These are phyloP conservation scores for Penicillium verhagenii DNA, from an alignment of 495 filamentous ascomycete genomes.

Conservation along the genomic window DNA sequence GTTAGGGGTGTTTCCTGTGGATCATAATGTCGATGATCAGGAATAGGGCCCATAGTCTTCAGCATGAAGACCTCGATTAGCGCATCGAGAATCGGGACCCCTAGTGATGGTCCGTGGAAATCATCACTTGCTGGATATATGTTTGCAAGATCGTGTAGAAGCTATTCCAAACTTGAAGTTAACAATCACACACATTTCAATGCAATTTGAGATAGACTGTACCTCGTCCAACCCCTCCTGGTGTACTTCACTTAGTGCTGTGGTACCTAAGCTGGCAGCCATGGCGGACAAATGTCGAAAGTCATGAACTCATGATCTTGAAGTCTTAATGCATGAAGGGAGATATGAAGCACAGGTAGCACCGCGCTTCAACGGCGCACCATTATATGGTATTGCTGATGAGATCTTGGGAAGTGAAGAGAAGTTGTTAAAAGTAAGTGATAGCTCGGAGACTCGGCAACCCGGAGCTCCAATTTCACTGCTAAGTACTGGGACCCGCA, in stretches of 20 bases:
- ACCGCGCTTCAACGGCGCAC: not conserved
- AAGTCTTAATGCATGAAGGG: not conserved
- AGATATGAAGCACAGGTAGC: not conserved
- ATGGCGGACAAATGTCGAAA: conserved; percentile 16
- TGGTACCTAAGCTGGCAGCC: conserved; percentile 53
- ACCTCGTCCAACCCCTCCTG: conserved; percentile 67
- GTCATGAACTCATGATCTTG: conserved; percentile 16
- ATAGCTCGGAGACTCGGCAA: not conserved
- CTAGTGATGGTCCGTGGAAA: conserved; percentile 24
- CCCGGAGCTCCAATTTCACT: not conserved
- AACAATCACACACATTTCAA: not conserved
- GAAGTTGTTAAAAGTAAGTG: not conserved
- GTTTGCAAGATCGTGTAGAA: conserved; percentile 47
- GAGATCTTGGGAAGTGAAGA: not conserved
- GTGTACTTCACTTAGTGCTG: conserved; percentile 63
- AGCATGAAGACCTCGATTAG: conserved; percentile 47
- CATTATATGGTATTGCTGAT: not conserved
- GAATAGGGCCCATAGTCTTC: not conserved
- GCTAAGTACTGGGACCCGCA: not conserved
- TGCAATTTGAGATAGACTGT: conserved; percentile 17
- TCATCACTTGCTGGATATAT: conserved; percentile 15
- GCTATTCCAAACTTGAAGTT: conserved; percentile 20
- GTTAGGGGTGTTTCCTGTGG: not conserved
- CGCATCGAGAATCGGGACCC: conserved; percentile 48
- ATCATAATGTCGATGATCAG: conserved; percentile 1